Evolutionary conservation across 2,329 filamentous ascomycete species (phyloP).

Genomic region (Cercospora zeae-maydis): DNA sequence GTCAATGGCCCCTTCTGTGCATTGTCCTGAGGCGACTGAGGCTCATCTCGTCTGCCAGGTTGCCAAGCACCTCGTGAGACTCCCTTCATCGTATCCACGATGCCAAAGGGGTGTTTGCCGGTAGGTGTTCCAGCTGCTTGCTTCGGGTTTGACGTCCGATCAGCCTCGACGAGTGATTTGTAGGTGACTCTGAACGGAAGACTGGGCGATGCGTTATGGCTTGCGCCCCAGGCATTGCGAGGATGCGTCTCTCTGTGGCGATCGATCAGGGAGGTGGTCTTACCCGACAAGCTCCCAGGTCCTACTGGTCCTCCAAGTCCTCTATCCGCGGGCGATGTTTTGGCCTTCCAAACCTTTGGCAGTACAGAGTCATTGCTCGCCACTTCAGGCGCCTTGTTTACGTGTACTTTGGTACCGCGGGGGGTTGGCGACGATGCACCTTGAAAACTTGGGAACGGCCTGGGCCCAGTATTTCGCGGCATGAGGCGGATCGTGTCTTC

Average conservation of each 20-base stretch:
- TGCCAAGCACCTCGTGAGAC: neutral
- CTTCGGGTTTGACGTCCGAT: conserved; percentile 10
- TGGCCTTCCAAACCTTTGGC: conserved; percentile 14
- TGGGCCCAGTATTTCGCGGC: neutral
- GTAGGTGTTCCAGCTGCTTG: neutral
- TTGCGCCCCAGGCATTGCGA: conserved; percentile 4
- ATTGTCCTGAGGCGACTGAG: neutral
- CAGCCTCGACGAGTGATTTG: conserved; percentile 10
- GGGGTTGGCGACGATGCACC: neutral
- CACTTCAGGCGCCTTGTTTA: neutral
- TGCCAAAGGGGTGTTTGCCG: conserved; percentile 1
- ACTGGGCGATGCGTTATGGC: neutral
- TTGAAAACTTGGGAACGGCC: conserved; percentile 13
- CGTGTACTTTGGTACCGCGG: neutral
- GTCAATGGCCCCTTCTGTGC: neutral
- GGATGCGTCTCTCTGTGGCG: conserved; percentile 1
- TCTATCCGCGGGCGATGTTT: conserved; percentile 16
- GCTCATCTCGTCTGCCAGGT: neutral
- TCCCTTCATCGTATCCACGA: neutral
- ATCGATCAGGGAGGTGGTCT: neutral
- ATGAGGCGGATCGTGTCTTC: neutral
- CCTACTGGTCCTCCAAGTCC: conserved; percentile 8
- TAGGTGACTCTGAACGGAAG: conserved; percentile 8
- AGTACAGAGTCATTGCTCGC: neutral
- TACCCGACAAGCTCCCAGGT: neutral